Evolutionary conservation across 257 asterid species (phyloP).

Genomic region (Rehmannia glutinosa): DNA sequence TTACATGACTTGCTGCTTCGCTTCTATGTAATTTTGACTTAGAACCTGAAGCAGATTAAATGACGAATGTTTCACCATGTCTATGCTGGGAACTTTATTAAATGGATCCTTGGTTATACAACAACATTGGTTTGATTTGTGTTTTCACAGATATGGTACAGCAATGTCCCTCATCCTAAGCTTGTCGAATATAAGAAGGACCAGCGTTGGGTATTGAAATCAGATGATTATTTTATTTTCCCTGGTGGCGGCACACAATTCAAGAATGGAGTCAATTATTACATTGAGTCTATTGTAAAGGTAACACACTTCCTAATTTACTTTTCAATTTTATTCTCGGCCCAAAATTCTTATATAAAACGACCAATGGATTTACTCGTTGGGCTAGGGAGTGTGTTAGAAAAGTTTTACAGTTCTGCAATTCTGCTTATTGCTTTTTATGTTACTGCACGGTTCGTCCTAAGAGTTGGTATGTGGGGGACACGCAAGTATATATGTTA

Average conservation of each 20-base stretch:
- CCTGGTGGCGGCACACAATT: constrained; percentile 92
- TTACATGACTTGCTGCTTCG: neutral
- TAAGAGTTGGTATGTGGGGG: neutral
- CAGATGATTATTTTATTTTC: constrained; percentile 54
- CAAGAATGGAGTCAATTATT: constrained; percentile 56
- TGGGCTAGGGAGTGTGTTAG: neutral
- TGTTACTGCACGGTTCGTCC: neutral
- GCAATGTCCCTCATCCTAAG: constrained; percentile 81
- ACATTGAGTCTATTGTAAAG: constrained; percentile 50
- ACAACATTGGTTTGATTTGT: neutral
- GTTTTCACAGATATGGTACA: constrained; percentile 59
- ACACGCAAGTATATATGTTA: neutral
- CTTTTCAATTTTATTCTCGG: constrained; percentile 7
- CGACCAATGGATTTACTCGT: neutral
- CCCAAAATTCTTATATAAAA: neutral
- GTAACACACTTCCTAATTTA: constrained; percentile 19
- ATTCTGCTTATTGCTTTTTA: neutral
- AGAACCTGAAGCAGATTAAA: neutral
- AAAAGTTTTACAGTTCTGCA: too few species aligned
- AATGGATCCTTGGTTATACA: neutral
- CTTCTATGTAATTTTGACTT: neutral
- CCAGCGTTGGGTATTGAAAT: constrained; percentile 57
- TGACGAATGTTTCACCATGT: neutral
- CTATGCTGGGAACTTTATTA: neutral
- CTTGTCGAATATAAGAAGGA: constrained; percentile 72